Evolutionary conservation across 2,329 filamentous ascomycete species (phyloP), one percentile per base, ranked within the genome.

Genomic region (Pestalotiopsis sp.): DNA sequence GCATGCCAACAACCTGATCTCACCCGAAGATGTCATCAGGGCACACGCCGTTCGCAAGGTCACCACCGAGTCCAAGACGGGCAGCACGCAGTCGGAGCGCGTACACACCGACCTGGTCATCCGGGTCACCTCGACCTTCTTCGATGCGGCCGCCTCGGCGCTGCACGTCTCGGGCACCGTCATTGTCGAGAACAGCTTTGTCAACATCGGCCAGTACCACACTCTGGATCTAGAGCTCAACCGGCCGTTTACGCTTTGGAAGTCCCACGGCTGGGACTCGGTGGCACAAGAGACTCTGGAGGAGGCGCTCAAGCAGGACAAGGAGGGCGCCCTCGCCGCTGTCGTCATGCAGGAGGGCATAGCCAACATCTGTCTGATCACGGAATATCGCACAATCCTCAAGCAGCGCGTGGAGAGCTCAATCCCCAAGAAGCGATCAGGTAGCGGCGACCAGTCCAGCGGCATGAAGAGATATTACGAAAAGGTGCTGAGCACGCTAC

Each of bases 341-440:
- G 91, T 98, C 0, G 92, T 98, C 26, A 95, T 99, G 92, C 93
- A 97, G 74, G 95, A 98, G 75, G 92, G 92, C 17, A 79, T 92
- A 17, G 92, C 93, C 67, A 94, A 94, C 78, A 92, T 96, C 71
- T 95, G 92, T 78, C 85, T 94, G 24, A 92, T 96, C 66, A 94
- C 92, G 2, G 90, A 94, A 75, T 90, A 91, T 78, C 91, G 93
- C 73, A 95, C 92, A 3, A 86, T 95, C 35, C 80, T 94, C 67
- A 91, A 92, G 72, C 89, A 92, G 75, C 81, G 85, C 35, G 83
- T 96, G 39, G 91, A 94, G 78, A 85, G 86, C 71, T 80, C 85
- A 30, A 85, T 94, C 65, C 88, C 91, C 44, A 86, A 89, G 78
- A 92, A 94, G 81, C 84, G 91, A 59, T 84, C 88, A 69, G 85